Percentiles rank a stretch among this genome's conserved stretches.
phyloP scores from a whole-genome alignment of 2,329 filamentous ascomycete species.

The Calonectria pauciramosa region DNA sequence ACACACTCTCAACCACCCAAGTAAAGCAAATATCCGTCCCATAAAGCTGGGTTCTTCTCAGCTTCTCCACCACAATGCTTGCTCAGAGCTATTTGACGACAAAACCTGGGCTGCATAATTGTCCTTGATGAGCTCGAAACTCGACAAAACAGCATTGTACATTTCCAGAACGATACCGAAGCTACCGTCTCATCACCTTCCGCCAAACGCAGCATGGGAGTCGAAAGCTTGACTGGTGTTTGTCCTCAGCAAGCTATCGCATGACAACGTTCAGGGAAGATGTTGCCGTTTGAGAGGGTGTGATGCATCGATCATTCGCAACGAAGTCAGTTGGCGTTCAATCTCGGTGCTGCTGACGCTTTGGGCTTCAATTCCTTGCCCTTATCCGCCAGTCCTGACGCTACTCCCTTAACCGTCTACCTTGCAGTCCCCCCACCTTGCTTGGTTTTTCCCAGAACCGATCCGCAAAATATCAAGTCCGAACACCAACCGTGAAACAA shows the following conservation, averaged over 20 bases:
- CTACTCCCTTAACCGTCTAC: slow-evolving; percentile 23
- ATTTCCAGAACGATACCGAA: background rate
- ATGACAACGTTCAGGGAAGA: background rate
- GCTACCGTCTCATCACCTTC: background rate
- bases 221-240: background rate
- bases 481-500: slow-evolving; percentile 42
- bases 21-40: slow-evolving; percentile 14
- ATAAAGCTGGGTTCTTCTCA: background rate
- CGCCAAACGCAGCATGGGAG: background rate
- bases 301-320: background rate
- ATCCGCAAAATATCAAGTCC: slow-evolving; percentile 35
- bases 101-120: slow-evolving; percentile 16
- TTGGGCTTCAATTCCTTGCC: slow-evolving; percentile 4
- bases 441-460: slow-evolving; percentile 28
- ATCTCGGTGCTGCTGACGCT: slow-evolving; percentile 1
- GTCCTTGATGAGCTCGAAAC: slow-evolving; percentile 19
- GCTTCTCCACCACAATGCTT: slow-evolving; percentile 5
- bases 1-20: slow-evolving; percentile 14
- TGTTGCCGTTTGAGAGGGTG: background rate
- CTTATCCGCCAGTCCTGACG: slow-evolving; percentile 3
- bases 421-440: slow-evolving; percentile 2
- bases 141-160: slow-evolving; percentile 22
- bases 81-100: slow-evolving; percentile 9
- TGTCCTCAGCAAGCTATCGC: background rate
- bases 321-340: background rate